phyloP scores from a whole-genome alignment of 2,329 filamentous ascomycete genomes.

The Diaporthe sp. region DNA sequence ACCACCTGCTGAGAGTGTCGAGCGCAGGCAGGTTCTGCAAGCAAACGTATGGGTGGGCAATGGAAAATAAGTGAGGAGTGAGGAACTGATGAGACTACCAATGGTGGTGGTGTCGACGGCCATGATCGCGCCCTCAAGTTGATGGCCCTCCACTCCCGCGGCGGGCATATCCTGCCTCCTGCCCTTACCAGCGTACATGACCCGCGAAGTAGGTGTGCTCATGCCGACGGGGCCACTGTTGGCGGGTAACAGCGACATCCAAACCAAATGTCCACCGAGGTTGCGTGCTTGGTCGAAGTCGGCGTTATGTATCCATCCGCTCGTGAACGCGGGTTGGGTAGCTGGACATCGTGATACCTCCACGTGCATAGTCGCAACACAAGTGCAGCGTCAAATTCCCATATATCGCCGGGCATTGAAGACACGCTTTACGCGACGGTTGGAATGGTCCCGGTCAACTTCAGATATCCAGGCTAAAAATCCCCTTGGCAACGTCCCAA shows the following conservation, averaged over 20 bases:
- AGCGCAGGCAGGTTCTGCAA: neutral
- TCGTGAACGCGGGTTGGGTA: neutral
- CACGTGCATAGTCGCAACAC: neutral
- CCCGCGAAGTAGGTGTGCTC: neutral
- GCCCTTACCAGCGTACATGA: neutral
- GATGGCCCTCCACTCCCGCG: neutral
- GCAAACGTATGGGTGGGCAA: too few relatives aligned
- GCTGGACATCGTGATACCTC: too few relatives aligned
- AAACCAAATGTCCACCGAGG: neutral
- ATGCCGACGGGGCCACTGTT: too few relatives aligned
- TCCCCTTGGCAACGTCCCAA: constrained; percentile 62
- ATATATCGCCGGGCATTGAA: neutral
- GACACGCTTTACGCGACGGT: neutral
- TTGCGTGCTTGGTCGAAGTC: neutral
- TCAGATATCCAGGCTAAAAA: constrained; percentile 56
- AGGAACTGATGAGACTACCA: too few relatives aligned
- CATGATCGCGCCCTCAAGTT: neutral
- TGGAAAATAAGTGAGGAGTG: too few relatives aligned
- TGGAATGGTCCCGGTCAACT: neutral
- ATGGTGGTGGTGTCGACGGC: neutral
- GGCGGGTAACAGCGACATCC: neutral
- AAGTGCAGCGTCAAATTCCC: neutral
- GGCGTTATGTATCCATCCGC: neutral
- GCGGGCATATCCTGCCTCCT: neutral
- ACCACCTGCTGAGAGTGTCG: neutral